phyloP scores from a whole-genome alignment of 108 stramenopile species.

The Conticribra guillardii region DNA sequence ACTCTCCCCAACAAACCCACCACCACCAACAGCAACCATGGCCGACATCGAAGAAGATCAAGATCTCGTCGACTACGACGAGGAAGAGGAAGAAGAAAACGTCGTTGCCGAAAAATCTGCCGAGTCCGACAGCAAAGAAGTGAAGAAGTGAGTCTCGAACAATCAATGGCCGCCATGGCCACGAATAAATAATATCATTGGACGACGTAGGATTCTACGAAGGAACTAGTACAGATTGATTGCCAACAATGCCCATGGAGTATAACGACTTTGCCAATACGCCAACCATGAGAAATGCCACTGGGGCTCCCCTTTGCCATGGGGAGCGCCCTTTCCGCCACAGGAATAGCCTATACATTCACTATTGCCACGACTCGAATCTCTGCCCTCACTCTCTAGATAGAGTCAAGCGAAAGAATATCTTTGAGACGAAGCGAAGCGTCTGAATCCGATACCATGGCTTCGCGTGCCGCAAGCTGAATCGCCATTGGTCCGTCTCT shows the following conservation, averaged over 20 bases:
- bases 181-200: not conserved
- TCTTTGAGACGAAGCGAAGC: no score
- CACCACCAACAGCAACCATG: constrained; percentile 52
- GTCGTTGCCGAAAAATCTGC: constrained; percentile 67
- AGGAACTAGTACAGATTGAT: constrained; percentile 15
- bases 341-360: no score
- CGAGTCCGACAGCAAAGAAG: constrained; percentile 69
- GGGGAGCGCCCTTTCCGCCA: no score
- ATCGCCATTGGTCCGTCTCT: no score
- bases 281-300: no score
- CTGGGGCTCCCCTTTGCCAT: no score
- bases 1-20: not conserved
- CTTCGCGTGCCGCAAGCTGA: no score
- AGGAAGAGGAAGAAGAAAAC: constrained; percentile 83
- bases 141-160: constrained; percentile 77
- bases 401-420: no score
- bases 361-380: no score
- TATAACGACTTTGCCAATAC: no score
- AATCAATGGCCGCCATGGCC: not conserved
- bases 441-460: no score
- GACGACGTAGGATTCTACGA: constrained; percentile 5
- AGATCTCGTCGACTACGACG: constrained; percentile 91
- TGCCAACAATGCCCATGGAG: not conserved
- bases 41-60: constrained; percentile 82
- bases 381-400: no score